Conservation (phyloP, 202 grass and related monocot species). For the Schoenoplectus tabernaemontani region DNA sequence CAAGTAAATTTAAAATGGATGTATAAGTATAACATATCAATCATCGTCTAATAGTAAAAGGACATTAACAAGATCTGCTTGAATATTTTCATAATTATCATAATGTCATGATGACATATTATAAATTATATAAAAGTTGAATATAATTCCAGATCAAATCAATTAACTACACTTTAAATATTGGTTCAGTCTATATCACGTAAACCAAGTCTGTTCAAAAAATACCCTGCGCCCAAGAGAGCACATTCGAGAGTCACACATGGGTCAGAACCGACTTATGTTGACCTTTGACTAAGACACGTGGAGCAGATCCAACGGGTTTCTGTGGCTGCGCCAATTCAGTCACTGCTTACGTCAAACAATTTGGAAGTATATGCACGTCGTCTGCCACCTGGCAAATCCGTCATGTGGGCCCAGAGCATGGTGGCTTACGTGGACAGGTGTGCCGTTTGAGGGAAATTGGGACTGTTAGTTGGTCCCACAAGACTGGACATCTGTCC, state of each 20-base stretch:
- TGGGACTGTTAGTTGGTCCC: not conserved
- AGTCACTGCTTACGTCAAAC: conserved; percentile 75
- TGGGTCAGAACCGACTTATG: conserved; percentile 1
- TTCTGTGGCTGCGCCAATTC: conserved; percentile 23
- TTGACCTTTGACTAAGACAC: conserved; percentile 33
- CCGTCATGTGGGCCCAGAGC: not conserved
- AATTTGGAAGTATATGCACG: conserved; percentile 39
- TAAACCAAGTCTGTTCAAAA: not conserved
- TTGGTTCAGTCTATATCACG: not conserved
- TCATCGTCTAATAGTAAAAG: too few species aligned
- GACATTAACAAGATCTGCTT: too few species aligned
- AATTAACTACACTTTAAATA: not conserved
- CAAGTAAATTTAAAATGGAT: too few species aligned
- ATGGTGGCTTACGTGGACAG: conserved; percentile 20
- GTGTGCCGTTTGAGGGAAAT: conserved; percentile 38
- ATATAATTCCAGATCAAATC: too few species aligned
- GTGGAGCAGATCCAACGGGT: conserved; percentile 25
- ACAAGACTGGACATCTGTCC: not conserved
- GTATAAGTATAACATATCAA: too few species aligned
- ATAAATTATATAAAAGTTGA: too few species aligned
- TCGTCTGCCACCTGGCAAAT: not conserved
- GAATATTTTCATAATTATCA: too few species aligned
- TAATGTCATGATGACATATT: too few species aligned
- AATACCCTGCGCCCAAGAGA: not conserved
- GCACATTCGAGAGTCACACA: conserved; percentile 12